Evolutionary conservation across 352 stramenopile species (phyloP).

Genomic region (Globisporangium perplexum): DNA sequence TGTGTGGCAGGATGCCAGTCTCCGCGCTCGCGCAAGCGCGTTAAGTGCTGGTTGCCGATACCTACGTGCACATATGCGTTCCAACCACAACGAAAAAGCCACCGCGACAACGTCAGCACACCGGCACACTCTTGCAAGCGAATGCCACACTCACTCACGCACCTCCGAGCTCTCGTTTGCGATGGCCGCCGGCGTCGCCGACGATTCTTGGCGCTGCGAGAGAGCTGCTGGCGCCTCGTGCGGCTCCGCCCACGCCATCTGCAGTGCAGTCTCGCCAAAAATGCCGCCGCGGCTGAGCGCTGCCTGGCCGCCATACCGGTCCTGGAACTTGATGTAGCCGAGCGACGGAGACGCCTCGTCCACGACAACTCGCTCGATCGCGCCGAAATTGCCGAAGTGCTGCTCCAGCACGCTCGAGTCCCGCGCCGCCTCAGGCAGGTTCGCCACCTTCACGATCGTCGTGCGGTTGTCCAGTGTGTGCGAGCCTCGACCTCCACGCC

Average conservation of each 20-base stretch:
- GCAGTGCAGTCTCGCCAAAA: slow-evolving; percentile 51
- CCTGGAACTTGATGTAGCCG: slow-evolving; percentile 82
- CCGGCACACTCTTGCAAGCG: not conserved
- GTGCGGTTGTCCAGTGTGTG: slow-evolving; percentile 82
- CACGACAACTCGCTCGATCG: slow-evolving; percentile 72
- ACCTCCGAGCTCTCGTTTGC: slow-evolving; percentile 11
- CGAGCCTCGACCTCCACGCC: slow-evolving; percentile 41
- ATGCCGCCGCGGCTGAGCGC: slow-evolving; percentile 53
- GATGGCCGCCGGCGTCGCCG: not conserved
- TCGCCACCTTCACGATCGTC: slow-evolving; percentile 74
- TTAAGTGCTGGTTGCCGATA: slow-evolving; percentile 1
- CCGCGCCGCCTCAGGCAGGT: slow-evolving; percentile 67
- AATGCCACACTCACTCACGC: not conserved
- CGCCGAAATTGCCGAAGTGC: slow-evolving; percentile 85
- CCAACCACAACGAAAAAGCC: too few relatives aligned
- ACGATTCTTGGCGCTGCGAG: slow-evolving; percentile 12
- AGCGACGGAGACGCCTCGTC: slow-evolving; percentile 37
- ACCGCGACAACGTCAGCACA: not conserved
- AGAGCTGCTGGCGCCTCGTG: slow-evolving; percentile 48
- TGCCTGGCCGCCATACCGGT: slow-evolving; percentile 68
- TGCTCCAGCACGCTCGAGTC: slow-evolving; percentile 75
- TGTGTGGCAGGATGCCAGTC: not conserved
- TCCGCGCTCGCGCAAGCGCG: not conserved
- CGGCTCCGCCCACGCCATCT: slow-evolving; percentile 60
- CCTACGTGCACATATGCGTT: not conserved